A percentile compares a stretch with the other conserved stretches of the same genome.
phyloP scores from a whole-genome alignment of 805 yeast genomes.

The Barnettozyma wickerhamii region DNA sequence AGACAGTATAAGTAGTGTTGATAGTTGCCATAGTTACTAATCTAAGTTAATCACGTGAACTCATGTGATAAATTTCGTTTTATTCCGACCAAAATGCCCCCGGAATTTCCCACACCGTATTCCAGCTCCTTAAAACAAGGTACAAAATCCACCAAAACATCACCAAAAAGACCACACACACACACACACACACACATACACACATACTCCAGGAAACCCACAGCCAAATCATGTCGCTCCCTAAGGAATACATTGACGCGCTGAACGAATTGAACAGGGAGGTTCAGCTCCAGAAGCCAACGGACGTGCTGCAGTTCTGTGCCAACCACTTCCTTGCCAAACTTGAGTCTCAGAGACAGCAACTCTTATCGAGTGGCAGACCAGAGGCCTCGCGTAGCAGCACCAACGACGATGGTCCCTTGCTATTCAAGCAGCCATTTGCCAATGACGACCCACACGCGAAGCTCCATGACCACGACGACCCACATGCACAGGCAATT shows the following conservation, averaged over 20 bases:
- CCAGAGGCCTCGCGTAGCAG: neutral
- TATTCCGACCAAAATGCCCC: no score
- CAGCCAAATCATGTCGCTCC: constrained; percentile 28
- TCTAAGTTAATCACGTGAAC: no score
- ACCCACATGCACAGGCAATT: constrained; percentile 15
- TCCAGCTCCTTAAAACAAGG: no score
- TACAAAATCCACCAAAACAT: no score
- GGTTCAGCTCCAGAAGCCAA: constrained; percentile 50
- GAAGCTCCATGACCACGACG: constrained; percentile 29
- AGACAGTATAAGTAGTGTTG: no score
- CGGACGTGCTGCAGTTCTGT: constrained; percentile 70
- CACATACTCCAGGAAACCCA: no score
- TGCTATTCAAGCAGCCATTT: constrained; percentile 41
- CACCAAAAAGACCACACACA: no score
- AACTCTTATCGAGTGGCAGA: constrained; percentile 41
- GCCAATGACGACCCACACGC: constrained; percentile 62
- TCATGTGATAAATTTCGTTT: no score
- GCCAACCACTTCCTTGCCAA: constrained; percentile 65
- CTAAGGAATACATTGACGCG: constrained; percentile 43
- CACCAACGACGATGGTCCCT: constrained; percentile 1
- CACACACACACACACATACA: no score
- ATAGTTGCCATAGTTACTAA: no score
- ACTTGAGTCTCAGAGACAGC: constrained; percentile 54
- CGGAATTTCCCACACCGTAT: no score
- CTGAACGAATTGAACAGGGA: constrained; percentile 61